These are phyloP conservation scores for Xylaria flabelliformis DNA, from an alignment of 495 filamentous ascomycete genomes.

Conservation along the genomic window DNA sequence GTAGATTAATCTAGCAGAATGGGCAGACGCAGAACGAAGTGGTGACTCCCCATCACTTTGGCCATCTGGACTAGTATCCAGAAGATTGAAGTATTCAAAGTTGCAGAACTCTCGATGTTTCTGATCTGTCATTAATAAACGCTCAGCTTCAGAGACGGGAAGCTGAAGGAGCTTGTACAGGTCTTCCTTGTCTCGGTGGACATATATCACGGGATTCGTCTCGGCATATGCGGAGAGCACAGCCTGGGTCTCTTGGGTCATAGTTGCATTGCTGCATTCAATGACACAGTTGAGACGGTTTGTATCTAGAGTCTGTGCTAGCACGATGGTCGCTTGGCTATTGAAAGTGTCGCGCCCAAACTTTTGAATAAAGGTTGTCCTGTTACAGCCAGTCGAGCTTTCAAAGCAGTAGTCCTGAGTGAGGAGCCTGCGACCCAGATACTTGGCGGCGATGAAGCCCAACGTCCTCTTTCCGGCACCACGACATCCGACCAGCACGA, in stretches of 20 bases:
- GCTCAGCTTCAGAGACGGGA: conserved; percentile 60
- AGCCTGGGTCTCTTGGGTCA: conserved; percentile 64
- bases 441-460: conserved; percentile 76
- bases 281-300: conserved; percentile 73
- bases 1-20: conserved; percentile 64
- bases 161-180: conserved; percentile 67
- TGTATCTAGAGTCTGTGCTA: conserved; percentile 69
- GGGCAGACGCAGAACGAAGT: conserved; percentile 57
- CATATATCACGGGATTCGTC: conserved; percentile 76
- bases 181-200: conserved; percentile 71
- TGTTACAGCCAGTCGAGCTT: conserved; percentile 66
- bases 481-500: conserved; percentile 76
- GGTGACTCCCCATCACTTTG: conserved; percentile 50
- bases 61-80: conserved; percentile 50
- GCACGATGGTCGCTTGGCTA: conserved; percentile 64
- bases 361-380: conserved; percentile 64
- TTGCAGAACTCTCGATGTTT: conserved; percentile 72
- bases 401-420: conserved; percentile 76
- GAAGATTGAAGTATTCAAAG: conserved; percentile 80
- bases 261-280: conserved; percentile 64
- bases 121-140: conserved; percentile 57
- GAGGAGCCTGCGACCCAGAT: conserved; percentile 71
- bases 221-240: conserved; percentile 62
- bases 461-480: conserved; percentile 80
- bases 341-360: conserved; percentile 67